Evolutionary conservation across 306 rosid genomes (phyloP).

Genomic region (Biancaea sappan): DNA sequence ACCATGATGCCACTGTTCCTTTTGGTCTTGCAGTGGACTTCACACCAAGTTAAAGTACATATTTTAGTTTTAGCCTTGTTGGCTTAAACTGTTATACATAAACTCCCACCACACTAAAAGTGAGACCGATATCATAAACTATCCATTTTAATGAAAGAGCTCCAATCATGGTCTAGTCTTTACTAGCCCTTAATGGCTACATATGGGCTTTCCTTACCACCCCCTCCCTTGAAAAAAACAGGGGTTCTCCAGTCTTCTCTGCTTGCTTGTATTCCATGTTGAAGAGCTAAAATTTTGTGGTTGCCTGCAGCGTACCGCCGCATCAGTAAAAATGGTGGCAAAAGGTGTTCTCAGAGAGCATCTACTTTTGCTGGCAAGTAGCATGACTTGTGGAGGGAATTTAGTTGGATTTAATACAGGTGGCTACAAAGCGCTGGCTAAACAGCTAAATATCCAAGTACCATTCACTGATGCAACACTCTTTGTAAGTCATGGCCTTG

Average conservation of each 20-base stretch:
- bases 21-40: neutral
- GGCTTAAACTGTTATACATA: neutral
- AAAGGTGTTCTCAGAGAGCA: constrained; percentile 97
- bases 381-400: constrained; percentile 92
- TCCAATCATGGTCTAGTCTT: constrained; percentile 15
- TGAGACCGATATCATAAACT: neutral
- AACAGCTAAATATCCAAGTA: constrained; percentile 72
- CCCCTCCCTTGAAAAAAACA: neutral
- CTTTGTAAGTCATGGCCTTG: constrained; percentile 60
- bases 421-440: constrained; percentile 86
- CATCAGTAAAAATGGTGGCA: constrained; percentile 83
- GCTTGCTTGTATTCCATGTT: neutral
- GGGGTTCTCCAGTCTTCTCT: neutral
- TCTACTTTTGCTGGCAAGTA: constrained; percentile 82
- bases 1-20: neutral
- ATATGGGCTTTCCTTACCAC: neutral
- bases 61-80: neutral
- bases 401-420: constrained; percentile 84
- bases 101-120: neutral
- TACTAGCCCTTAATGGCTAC: neutral
- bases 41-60: neutral
- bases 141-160: constrained; percentile 19
- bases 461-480: constrained; percentile 96
- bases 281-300: neutral
- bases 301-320: constrained; percentile 72